Percentiles rank a stretch among this genome's conserved stretches.
Evolutionary conservation across 768 basidiomycete genomes (phyloP).

Genomic region (Lactarius vividus): DNA sequence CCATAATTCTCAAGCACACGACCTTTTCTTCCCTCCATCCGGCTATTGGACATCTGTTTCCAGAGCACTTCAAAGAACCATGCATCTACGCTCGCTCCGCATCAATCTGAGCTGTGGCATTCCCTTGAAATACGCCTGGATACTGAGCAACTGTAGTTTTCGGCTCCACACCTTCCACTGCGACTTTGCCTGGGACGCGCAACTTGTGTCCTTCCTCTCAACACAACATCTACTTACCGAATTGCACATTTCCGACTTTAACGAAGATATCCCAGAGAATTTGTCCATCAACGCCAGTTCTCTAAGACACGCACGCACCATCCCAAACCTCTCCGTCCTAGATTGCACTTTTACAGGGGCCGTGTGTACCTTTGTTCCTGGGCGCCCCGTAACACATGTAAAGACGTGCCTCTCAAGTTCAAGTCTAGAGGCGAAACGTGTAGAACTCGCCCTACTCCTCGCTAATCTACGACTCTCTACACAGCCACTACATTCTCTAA

Average conservation of each 20-base stretch:
- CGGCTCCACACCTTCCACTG: constrained; percentile 60
- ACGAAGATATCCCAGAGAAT: constrained; percentile 31
- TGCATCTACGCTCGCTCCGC: constrained; percentile 50
- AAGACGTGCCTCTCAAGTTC: constrained; percentile 68
- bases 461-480: constrained; percentile 47
- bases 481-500: constrained; percentile 47
- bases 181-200: constrained; percentile 61
- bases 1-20: constrained; percentile 29
- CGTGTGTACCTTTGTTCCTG: constrained; percentile 52
- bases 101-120: constrained; percentile 39
- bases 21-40: constrained; percentile 32
- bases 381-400: constrained; percentile 56
- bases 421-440: constrained; percentile 46
- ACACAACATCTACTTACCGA: constrained; percentile 48
- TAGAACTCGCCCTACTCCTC: constrained; percentile 50
- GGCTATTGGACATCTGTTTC: constrained; percentile 53
- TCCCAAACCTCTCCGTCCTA: constrained; percentile 51
- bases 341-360: constrained; percentile 72
- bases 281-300: constrained; percentile 28
- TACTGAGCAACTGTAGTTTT: constrained; percentile 44
- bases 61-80: constrained; percentile 46
- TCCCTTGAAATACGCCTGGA: constrained; percentile 38
- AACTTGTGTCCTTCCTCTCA: constrained; percentile 53
- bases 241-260: constrained; percentile 42
- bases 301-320: constrained; percentile 33